Evolutionary conservation across 2,329 filamentous ascomycete species (phyloP), one percentile per base, ranked within the genome.

Genomic region (Alternaria conjuncta): DNA sequence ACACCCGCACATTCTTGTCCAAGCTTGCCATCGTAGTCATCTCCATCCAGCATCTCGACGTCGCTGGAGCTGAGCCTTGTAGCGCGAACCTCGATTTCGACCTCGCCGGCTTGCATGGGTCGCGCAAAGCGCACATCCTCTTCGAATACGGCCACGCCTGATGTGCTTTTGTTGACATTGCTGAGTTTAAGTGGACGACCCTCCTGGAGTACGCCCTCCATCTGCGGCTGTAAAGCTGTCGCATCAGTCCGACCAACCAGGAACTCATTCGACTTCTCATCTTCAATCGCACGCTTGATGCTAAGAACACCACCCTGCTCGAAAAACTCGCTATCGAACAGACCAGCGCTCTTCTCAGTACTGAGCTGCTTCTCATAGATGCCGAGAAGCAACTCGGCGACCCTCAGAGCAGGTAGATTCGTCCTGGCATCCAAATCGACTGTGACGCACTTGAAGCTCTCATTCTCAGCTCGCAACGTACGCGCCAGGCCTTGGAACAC

Each of bases 11-110:
- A 73, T 25, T 72, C 71, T 43, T 65, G 15, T 15, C 68, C 70
- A 18, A 62, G 7, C 18, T 36, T 44, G 10, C 32, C 15, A 21
- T 44, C 32, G 12, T 44, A 28, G 15, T 79, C 26, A 41, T 80
- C 76, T 6, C 79, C 80, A 25, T 64, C 63, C 4, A 70, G 46
- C 6, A 58, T 50, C 36, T 65, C 51, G 15, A 71, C 25, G 55
- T 71, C 69, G 23, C 49, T 51, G 28, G 62, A 32, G 47, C 59
- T 59, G 21, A 71, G 53, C 23, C 58, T 66, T n/a, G 66, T 59
- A 9, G 68, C 68, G 25, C 78, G 77, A 43, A 77, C 70, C 32
- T 73, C 62, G 21, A 81, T 72, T 51, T 80, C 78, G 12, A 80
- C 68, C 8, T 77, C 64, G 20, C 74, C 55, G 10, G 46, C 55